phyloP scores from a whole-genome alignment of 306 rosid species.

The Cyclanthera cordifolia region DNA sequence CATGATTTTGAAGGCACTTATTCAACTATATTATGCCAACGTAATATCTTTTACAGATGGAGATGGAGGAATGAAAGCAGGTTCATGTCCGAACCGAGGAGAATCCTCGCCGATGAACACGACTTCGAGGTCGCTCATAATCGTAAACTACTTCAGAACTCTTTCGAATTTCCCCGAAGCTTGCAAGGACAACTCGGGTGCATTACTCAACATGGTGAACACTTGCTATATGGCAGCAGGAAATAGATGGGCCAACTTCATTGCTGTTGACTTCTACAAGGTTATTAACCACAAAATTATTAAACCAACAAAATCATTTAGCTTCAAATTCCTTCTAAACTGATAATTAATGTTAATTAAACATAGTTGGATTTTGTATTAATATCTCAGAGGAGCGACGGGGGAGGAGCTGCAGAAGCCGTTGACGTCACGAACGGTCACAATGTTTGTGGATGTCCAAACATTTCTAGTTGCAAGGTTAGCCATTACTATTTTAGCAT shows the following conservation, averaged over 20 bases:
- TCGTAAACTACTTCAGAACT: constrained; percentile 52
- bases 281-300: constrained; percentile 22
- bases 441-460: constrained; percentile 56
- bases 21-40: no score
- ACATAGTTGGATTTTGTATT: not conserved
- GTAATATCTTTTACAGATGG: constrained; percentile 62
- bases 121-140: constrained; percentile 46
- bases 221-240: constrained; percentile 57
- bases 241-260: constrained; percentile 73
- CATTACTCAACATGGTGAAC: constrained; percentile 48
- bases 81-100: constrained; percentile 52
- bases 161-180: constrained; percentile 30
- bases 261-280: constrained; percentile 75
- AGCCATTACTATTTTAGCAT: not conserved
- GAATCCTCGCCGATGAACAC: constrained; percentile 47
- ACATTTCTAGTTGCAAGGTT: constrained; percentile 57
- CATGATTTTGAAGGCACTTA: no score
- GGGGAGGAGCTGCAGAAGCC: constrained; percentile 60
- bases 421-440: constrained; percentile 54
- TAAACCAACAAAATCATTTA: not conserved
- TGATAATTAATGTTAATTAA: not conserved
- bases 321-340: not conserved
- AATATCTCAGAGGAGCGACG: constrained; percentile 58
- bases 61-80: constrained; percentile 54
- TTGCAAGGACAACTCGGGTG: constrained; percentile 65